Conservation (phyloP, 2,329 filamentous ascomycete species). For the Aspergillus phoenicis region DNA sequence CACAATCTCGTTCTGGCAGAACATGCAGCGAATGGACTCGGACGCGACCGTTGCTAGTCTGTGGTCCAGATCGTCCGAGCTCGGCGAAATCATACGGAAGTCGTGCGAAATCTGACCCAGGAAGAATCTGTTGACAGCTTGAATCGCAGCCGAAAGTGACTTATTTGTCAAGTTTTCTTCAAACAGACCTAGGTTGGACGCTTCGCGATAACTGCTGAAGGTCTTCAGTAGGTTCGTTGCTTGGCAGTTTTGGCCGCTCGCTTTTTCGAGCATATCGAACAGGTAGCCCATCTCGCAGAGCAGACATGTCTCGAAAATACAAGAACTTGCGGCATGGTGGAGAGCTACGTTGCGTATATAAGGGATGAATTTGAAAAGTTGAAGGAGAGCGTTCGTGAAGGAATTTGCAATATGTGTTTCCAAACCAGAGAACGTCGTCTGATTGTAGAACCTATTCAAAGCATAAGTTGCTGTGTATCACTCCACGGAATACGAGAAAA, state of each 20-base stretch:
- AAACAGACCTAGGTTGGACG: constrained; percentile 74
- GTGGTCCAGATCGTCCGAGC: constrained; percentile 69
- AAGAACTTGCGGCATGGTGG: constrained; percentile 83
- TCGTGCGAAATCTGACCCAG: constrained; percentile 79
- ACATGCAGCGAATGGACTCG: constrained; percentile 73
- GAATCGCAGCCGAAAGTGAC: constrained; percentile 77
- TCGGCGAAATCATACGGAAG: constrained; percentile 67
- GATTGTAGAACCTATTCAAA: constrained; percentile 83
- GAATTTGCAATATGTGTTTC: constrained; percentile 97
- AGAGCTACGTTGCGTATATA: constrained; percentile 84
- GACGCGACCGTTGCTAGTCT: constrained; percentile 52
- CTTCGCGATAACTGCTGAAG: constrained; percentile 79
- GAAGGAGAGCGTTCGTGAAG: constrained; percentile 88
- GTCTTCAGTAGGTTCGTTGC: constrained; percentile 93
- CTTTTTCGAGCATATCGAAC: constrained; percentile 98
- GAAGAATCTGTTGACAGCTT: constrained; percentile 82
- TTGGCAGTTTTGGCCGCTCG: constrained; percentile 89
- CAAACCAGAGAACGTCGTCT: constrained; percentile 84
- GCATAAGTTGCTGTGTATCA: not conserved
- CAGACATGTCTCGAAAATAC: constrained; percentile 79
- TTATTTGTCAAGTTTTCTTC: constrained; percentile 79
- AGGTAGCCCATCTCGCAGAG: constrained; percentile 93
- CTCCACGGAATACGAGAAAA: constrained; percentile 38
- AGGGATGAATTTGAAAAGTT: constrained; percentile 89
- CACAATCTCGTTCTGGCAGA: constrained; percentile 83